Percentiles rank a stretch among this genome's conserved stretches.
These are phyloP conservation scores for Calocybe indica DNA, from an alignment of 768 basidiomycete species.

Conservation along the genomic window DNA sequence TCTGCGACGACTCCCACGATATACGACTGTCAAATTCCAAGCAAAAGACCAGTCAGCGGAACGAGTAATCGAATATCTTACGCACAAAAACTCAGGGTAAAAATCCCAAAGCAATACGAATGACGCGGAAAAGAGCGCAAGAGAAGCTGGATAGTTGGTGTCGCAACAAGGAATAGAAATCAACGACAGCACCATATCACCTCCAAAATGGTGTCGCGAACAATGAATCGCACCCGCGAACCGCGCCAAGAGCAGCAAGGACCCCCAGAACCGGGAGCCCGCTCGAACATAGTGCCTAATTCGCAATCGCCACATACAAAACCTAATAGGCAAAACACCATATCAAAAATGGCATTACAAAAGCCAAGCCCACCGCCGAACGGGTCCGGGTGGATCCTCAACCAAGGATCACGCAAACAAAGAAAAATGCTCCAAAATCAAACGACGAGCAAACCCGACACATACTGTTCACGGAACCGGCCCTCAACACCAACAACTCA, in stretches of 20 bases:
- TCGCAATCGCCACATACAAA: constrained; percentile 14
- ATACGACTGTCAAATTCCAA: constrained; percentile 1
- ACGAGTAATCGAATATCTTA: constrained; percentile 14
- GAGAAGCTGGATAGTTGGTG: constrained; percentile 13
- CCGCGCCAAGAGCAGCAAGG: constrained; percentile 7
- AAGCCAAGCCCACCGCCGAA: no score
- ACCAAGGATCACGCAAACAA: not conserved
- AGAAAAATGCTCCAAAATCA: constrained; percentile 1
- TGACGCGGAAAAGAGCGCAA: constrained; percentile 19
- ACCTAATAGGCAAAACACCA: constrained; percentile 16
- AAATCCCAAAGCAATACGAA: constrained; percentile 10
- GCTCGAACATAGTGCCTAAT: constrained; percentile 16
- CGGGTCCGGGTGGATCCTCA: not conserved
- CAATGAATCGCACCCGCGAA: constrained; percentile 18
- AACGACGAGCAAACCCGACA: not conserved
- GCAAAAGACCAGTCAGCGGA: constrained; percentile 11
- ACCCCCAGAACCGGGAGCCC: constrained; percentile 16
- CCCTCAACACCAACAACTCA: not conserved
- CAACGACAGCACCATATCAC: constrained; percentile 16
- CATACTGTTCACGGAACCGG: not conserved
- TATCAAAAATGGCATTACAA: constrained; percentile 12
- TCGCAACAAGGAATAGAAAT: constrained; percentile 10
- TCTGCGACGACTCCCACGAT: not conserved
- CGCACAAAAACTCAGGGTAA: constrained; percentile 15
- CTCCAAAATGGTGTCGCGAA: constrained; percentile 20